Percentiles rank a stretch among this genome's conserved stretches.
Conservation (phyloP, 2,329 filamentous ascomycete genomes). For the Neocucurbitaria cava region DNA sequence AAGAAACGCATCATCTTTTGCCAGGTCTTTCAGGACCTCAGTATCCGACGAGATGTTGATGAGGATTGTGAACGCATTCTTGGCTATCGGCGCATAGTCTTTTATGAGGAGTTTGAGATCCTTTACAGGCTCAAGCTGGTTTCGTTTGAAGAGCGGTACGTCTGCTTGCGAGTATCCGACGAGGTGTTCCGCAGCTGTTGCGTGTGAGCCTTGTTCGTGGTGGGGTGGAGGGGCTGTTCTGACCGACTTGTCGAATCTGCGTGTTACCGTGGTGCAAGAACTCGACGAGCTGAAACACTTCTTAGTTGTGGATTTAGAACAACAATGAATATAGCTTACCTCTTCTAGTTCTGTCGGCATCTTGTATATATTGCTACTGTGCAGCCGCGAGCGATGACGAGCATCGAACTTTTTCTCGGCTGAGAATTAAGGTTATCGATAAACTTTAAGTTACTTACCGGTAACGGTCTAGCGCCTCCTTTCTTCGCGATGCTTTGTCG, state of each 20-base stretch:
- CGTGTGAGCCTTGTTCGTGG: conserved; percentile 24
- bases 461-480: background rate
- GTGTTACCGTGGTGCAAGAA: conserved; percentile 93
- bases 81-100: conserved; percentile 89
- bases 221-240: conserved; percentile 36
- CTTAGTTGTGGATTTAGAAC: background rate
- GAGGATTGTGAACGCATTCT: conserved; percentile 88
- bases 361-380: conserved; percentile 25
- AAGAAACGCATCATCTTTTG: conserved; percentile 81
- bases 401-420: conserved; percentile 35
- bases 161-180: conserved; percentile 82
- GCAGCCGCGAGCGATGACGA: conserved; percentile 31
- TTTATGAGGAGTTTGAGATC: conserved; percentile 86
- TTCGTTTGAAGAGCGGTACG: conserved; percentile 81
- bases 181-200: conserved; percentile 78
- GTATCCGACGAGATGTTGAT: conserved; percentile 82
- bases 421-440: conserved; percentile 44
- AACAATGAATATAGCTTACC: conserved; percentile 30
- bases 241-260: conserved; percentile 83
- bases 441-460: conserved; percentile 26
- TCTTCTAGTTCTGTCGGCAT: conserved; percentile 62
- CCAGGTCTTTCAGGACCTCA: conserved; percentile 75
- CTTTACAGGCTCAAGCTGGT: conserved; percentile 78
- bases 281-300: conserved; percentile 74
- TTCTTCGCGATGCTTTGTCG: conserved; percentile 6